Percentiles rank a stretch among this genome's conserved stretches.
Conservation (phyloP, 2,329 filamentous ascomycete genomes). For the Hymenoscyphus infarciens region DNA sequence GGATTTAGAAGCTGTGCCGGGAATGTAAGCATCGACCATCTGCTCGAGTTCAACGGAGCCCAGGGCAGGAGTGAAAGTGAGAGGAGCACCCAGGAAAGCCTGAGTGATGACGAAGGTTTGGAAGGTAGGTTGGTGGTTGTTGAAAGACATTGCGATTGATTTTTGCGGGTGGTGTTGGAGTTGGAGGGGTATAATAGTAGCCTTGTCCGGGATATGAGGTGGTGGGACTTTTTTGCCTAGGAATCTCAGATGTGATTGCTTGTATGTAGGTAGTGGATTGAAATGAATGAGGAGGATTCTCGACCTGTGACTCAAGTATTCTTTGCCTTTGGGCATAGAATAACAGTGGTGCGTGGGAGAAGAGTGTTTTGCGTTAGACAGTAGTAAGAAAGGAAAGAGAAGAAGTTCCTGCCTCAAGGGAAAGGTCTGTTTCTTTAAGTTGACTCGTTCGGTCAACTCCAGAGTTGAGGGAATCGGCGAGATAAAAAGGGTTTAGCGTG, state of each 20-base stretch:
- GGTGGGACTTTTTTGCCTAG: not conserved
- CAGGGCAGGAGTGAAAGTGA: conserved; percentile 66
- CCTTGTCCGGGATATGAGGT: conserved; percentile 3
- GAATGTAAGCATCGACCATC: conserved; percentile 55
- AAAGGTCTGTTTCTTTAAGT: not conserved
- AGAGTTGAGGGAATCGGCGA: conserved; percentile 1
- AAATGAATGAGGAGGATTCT: conserved; percentile 5
- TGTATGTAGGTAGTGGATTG: not conserved
- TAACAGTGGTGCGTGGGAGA: not conserved
- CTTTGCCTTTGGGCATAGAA: conserved; percentile 3
- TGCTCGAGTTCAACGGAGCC: conserved; percentile 58
- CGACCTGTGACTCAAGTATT: conserved; percentile 11
- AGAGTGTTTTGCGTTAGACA: not conserved
- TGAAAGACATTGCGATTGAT: conserved; percentile 20
- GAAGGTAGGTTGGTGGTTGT: conserved; percentile 11
- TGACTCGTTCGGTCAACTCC: conserved; percentile 3
- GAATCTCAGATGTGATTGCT: not conserved
- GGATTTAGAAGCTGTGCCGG: conserved; percentile 49
- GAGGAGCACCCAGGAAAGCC: conserved; percentile 50
- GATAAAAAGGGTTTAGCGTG: conserved; percentile 4
- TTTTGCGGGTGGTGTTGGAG: conserved; percentile 7
- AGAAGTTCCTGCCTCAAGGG: conserved; percentile 8
- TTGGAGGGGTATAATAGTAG: conserved; percentile 4
- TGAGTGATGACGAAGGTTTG: conserved; percentile 51
- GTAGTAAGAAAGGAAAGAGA: conserved; percentile 8